Percentiles rank a stretch among this genome's conserved stretches.
Evolutionary conservation across 2,329 filamentous ascomycete species (phyloP).

Genomic region (Colletotrichum aenigma): DNA sequence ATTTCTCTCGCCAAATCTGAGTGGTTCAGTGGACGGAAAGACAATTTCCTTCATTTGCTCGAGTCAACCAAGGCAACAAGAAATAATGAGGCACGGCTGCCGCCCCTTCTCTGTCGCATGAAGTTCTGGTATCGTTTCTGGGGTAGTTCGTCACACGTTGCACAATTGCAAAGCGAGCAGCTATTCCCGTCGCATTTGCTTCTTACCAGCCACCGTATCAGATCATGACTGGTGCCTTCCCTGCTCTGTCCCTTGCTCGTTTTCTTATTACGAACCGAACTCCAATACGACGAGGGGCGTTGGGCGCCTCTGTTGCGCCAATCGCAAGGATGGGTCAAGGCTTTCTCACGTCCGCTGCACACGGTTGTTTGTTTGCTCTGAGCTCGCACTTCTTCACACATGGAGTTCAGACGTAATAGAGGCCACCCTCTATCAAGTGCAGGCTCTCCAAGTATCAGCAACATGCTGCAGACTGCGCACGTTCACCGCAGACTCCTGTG

Average conservation of each 20-base stretch:
- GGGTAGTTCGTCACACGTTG: background rate
- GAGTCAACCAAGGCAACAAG: background rate
- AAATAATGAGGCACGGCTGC: background rate
- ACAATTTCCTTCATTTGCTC: background rate
- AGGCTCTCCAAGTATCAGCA: background rate
- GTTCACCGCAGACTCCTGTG: background rate
- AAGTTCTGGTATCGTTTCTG: background rate
- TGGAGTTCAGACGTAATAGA: background rate
- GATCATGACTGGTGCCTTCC: background rate
- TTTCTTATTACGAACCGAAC: background rate
- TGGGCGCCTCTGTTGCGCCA: background rate
- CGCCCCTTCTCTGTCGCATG: background rate
- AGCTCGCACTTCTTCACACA: background rate
- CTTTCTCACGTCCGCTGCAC: background rate
- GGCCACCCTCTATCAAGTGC: background rate
- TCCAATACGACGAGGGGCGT: background rate
- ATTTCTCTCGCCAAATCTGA: background rate
- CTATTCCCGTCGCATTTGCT: background rate
- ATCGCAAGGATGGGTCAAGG: background rate
- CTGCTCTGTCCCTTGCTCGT: background rate
- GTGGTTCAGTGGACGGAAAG: background rate
- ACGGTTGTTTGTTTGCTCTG: background rate
- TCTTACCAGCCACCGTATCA: background rate
- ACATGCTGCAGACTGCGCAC: background rate
- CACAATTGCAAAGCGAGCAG: background rate